Evolutionary conservation across 495 filamentous ascomycete genomes (phyloP).

Genomic region (Wilcoxina mikolae): DNA sequence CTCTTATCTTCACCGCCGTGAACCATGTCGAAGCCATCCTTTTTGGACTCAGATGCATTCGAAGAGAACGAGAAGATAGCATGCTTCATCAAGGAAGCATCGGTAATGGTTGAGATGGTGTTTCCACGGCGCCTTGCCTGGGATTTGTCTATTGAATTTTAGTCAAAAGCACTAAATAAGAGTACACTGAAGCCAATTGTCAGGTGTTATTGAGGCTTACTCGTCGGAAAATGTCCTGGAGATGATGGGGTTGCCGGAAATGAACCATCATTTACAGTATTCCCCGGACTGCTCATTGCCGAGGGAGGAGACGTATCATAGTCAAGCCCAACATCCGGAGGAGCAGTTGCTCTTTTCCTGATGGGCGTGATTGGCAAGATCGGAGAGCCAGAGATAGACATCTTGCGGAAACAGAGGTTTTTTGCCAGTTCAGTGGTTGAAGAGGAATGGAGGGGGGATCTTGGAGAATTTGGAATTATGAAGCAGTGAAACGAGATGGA

Average conservation of each 20-base stretch:
- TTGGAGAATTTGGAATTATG: not conserved
- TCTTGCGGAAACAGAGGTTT: not conserved
- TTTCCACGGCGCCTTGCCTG: constrained; percentile 20
- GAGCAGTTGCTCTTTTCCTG: constrained; percentile 14
- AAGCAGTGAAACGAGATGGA: not conserved
- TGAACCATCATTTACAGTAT: constrained; percentile 22
- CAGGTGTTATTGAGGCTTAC: constrained; percentile 11
- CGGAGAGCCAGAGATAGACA: constrained; percentile 3
- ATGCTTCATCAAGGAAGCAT: constrained; percentile 11
- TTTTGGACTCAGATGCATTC: constrained; percentile 13
- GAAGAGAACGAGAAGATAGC: constrained; percentile 16
- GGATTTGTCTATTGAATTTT: constrained; percentile 12
- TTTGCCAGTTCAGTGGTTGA: not conserved
- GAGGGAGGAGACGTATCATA: constrained; percentile 16
- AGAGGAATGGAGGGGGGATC: not conserved
- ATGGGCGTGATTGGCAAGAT: constrained; percentile 13
- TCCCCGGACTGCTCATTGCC: constrained; percentile 18
- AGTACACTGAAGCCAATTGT: not conserved
- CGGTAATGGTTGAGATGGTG: constrained; percentile 13
- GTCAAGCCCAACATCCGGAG: not conserved
- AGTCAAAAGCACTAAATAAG: not conserved
- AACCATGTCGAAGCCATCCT: constrained; percentile 11
- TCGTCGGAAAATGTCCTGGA: constrained; percentile 10
- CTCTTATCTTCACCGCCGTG: constrained; percentile 9
- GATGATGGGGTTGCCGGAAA: constrained; percentile 17